Conservation (phyloP, 2,329 filamentous ascomycete genomes). For the Hypoxylon sp. region DNA sequence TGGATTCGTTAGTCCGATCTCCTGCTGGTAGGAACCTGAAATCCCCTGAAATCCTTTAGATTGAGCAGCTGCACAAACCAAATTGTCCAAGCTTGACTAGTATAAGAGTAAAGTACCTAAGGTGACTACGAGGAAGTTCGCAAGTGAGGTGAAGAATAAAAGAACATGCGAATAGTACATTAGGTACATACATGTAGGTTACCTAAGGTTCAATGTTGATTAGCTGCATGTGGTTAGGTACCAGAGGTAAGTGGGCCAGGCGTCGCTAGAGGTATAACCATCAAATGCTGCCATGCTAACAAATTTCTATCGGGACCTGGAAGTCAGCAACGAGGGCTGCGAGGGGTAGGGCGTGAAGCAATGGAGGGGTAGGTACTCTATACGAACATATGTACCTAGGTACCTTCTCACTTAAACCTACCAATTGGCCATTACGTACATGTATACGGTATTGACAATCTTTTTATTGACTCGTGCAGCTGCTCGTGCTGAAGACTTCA, state of each 20-base stretch:
- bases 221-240: conserved; percentile 2
- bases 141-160: conserved; percentile 15
- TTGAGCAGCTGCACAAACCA: background rate
- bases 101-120: conserved; percentile 4
- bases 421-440: conserved; percentile 24
- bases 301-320: background rate
- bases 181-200: background rate
- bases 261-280: conserved; percentile 16
- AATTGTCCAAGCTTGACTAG: conserved; percentile 1
- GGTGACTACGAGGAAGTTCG: conserved; percentile 12
- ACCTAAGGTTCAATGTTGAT: background rate
- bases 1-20: conserved; percentile 1
- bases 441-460: background rate
- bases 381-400: background rate
- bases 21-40: background rate
- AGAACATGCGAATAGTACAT: conserved; percentile 2
- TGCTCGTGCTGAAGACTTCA: background rate
- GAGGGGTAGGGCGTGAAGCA: conserved; percentile 11
- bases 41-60: conserved; percentile 1
- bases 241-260: background rate
- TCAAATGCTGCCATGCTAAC: no score
- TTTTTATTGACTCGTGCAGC: no score
- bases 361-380: conserved; percentile 20
- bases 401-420: conserved; percentile 5
- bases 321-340: background rate